Conservation (phyloP, 768 basidiomycete genomes). For the Leccinum subgranulosum region DNA sequence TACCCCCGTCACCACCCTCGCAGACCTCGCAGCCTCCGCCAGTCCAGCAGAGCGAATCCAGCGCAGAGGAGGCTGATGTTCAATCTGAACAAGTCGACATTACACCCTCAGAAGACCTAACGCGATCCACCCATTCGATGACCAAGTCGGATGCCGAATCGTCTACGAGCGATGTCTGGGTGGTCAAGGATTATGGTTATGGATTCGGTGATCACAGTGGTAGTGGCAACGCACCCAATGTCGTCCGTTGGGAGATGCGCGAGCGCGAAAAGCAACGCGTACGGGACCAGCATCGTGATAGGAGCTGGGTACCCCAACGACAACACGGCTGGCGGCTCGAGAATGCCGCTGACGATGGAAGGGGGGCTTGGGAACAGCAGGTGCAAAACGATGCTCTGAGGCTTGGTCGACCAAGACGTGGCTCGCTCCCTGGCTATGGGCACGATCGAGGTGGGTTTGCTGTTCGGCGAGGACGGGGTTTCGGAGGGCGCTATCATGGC, state of each 20-base stretch:
- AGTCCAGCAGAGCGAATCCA: background rate
- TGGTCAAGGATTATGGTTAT: conserved; percentile 61
- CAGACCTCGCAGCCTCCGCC: background rate
- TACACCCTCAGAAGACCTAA: background rate
- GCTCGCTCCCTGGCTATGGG: conserved; percentile 32
- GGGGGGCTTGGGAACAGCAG: conserved; percentile 23
- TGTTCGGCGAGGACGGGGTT: conserved; percentile 35
- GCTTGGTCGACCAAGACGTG: conserved; percentile 31
- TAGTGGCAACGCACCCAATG: conserved; percentile 30
- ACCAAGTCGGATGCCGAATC: conserved; percentile 15
- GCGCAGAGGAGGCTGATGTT: background rate
- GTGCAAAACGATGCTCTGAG: conserved; percentile 13
- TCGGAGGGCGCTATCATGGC: conserved; percentile 37
- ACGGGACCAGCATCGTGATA: too few species aligned
- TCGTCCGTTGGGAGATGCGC: conserved; percentile 29
- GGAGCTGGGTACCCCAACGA: conserved; percentile 15
- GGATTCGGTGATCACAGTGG: conserved; percentile 54
- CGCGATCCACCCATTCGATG: conserved; percentile 1
- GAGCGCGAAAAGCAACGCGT: conserved; percentile 24
- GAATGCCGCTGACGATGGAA: conserved; percentile 24
- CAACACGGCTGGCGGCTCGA: conserved; percentile 23
- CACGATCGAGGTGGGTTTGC: conserved; percentile 32
- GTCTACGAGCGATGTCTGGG: conserved; percentile 39
- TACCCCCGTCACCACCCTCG: background rate
- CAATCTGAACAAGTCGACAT: background rate